Evolutionary conservation across 148 eudicot genomes (phyloP).

Genomic region (Amaranthus palmeri): DNA sequence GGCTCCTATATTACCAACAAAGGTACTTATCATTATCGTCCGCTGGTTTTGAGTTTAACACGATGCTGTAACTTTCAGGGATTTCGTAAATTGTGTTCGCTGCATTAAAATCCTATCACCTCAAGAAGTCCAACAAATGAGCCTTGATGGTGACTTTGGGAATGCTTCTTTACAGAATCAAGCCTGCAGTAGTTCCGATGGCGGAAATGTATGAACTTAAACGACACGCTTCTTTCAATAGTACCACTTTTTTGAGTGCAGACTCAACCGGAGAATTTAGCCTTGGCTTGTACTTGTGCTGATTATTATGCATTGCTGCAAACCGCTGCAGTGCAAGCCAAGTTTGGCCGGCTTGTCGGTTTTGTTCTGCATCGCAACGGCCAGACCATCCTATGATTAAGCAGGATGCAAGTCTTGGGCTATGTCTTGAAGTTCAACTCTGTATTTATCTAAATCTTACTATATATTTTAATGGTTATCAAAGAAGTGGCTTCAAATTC

Average conservation of each 20-base stretch:
- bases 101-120: slow-evolving; percentile 92
- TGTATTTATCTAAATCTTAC: no score
- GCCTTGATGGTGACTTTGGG: slow-evolving; percentile 90
- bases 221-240: neutral
- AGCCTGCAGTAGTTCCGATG: slow-evolving; percentile 93
- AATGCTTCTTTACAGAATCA: slow-evolving; percentile 61
- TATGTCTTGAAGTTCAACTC: neutral
- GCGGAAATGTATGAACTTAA: slow-evolving; percentile 51
- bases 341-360: neutral
- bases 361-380: neutral
- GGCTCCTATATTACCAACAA: no score
- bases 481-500: no score
- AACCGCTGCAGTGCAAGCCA: neutral
- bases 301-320: slow-evolving; percentile 6
- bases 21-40: neutral
- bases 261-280: neutral
- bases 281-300: slow-evolving; percentile 2
- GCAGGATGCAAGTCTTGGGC: neutral
- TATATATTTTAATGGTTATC: no score
- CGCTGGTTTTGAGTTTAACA: neutral
- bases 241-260: neutral
- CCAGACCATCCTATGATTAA: neutral
- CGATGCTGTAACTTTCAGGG: slow-evolving; percentile 42
- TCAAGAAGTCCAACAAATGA: slow-evolving; percentile 97
- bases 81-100: slow-evolving; percentile 80